phyloP scores from a whole-genome alignment of 2,329 filamentous ascomycete species.

The Sporothrix globosa region DNA sequence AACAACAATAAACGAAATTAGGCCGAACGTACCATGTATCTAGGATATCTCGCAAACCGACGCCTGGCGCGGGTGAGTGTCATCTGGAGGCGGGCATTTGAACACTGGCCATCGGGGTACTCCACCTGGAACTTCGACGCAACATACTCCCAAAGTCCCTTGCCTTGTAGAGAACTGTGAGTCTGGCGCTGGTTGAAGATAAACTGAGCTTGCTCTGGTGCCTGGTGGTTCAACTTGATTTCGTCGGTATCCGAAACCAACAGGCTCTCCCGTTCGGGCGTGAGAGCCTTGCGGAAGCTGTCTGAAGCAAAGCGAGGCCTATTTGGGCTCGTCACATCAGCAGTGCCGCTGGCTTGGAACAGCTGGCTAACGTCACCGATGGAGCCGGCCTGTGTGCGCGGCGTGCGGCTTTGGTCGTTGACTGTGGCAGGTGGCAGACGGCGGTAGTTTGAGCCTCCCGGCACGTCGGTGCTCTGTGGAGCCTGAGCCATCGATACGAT shows the following conservation, averaged over 20 bases:
- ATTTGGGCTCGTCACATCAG: neutral
- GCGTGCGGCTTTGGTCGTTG: neutral
- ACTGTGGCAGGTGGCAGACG: neutral
- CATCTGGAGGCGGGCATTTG: conserved; percentile 5
- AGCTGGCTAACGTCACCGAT: neutral
- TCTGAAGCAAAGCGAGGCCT: neutral
- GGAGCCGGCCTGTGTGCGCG: neutral
- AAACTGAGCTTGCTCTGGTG: neutral
- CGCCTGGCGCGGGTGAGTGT: neutral
- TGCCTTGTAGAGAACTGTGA: neutral
- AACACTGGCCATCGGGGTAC: neutral
- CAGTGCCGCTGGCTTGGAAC: neutral
- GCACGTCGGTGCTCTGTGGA: neutral
- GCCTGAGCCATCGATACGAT: neutral
- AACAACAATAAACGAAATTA: neutral
- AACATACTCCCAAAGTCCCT: conserved; percentile 8
- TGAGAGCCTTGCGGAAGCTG: neutral
- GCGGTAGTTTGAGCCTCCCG: neutral
- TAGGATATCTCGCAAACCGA: neutral
- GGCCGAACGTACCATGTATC: neutral
- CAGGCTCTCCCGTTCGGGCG: neutral
- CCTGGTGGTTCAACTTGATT: neutral
- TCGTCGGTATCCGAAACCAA: neutral
- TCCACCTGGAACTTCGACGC: neutral
- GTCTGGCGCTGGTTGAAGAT: neutral